Evolutionary conservation across 2,329 filamentous ascomycete genomes (phyloP).

Genomic region (Samsoniella hepiali): DNA sequence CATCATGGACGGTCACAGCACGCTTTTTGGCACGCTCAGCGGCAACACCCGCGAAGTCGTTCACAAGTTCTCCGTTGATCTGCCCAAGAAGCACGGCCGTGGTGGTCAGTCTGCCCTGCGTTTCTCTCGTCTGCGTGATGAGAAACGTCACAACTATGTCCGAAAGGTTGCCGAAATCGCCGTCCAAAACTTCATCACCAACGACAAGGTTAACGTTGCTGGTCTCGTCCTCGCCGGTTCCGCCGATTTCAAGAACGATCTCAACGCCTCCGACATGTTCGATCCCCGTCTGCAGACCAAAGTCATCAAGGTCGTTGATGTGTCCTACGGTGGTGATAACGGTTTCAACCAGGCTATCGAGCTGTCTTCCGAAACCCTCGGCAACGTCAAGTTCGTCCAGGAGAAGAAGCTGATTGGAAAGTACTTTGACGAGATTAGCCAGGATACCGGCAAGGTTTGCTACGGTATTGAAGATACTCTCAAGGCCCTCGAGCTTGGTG

Average conservation of each 20-base stretch:
- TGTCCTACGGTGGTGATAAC: slow-evolving; percentile 98
- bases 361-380: slow-evolving; percentile 86
- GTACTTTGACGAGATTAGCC: slow-evolving; percentile 98
- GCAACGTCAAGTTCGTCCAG: slow-evolving; percentile 99
- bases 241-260: slow-evolving; percentile 98
- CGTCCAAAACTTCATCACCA: slow-evolving; percentile 98
- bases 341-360: slow-evolving; percentile 99
- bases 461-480: slow-evolving; percentile 98
- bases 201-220: slow-evolving; percentile 96
- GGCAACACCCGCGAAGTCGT: slow-evolving; percentile 96
- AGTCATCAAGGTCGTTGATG: slow-evolving; percentile 99
- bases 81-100: slow-evolving; percentile 99
- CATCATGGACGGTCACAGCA: slow-evolving; percentile 99
- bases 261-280: slow-evolving; percentile 97
- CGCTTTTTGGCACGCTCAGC: slow-evolving; percentile 92
- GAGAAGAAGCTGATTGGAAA: slow-evolving; percentile 99
- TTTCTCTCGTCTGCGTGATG: slow-evolving; percentile 98
- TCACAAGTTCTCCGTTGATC: slow-evolving; percentile 97
- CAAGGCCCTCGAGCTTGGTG: slow-evolving; percentile 93
- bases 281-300: slow-evolving; percentile 86
- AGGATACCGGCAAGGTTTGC: slow-evolving; percentile 94
- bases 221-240: slow-evolving; percentile 94
- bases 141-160: slow-evolving; percentile 99
- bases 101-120: slow-evolving; percentile 99
- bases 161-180: slow-evolving; percentile 97